These are phyloP conservation scores for Alternaria gaisen DNA, from an alignment of 2,329 filamentous ascomycete genomes.

Conservation along the genomic window DNA sequence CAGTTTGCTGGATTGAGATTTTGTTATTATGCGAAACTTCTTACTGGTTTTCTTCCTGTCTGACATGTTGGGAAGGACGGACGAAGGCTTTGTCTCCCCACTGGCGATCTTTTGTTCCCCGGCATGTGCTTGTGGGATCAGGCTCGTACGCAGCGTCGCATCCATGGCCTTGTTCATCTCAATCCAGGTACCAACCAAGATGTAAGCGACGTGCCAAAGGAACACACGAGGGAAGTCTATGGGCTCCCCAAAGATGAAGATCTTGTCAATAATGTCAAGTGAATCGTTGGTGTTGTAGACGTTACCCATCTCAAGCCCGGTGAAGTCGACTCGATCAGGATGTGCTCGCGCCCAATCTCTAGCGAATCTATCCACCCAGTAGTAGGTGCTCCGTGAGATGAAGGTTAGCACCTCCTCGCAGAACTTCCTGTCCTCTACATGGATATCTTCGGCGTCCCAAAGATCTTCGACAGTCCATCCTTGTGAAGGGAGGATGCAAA, in stretches of 20 bases:
- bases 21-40: conserved; percentile 12
- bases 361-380: conserved; percentile 30
- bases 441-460: conserved; percentile 47
- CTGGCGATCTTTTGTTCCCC: neutral
- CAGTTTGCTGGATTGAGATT: conserved; percentile 11
- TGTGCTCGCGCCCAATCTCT: conserved; percentile 33
- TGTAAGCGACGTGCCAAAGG: conserved; percentile 40
- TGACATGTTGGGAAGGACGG: neutral
- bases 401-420: conserved; percentile 39
- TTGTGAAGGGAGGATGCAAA: conserved; percentile 38
- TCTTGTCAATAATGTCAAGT: conserved; percentile 36
- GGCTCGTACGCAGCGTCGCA: neutral
- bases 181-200: conserved; percentile 33
- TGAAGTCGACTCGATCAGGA: conserved; percentile 28
- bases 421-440: conserved; percentile 40
- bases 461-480: conserved; percentile 43
- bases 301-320: conserved; percentile 24
- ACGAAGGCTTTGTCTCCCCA: neutral
- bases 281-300: conserved; percentile 30
- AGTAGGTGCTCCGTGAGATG: conserved; percentile 37
- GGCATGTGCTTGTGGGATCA: neutral
- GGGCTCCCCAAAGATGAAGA: conserved; percentile 40
- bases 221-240: conserved; percentile 35
- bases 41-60: conserved; percentile 14
- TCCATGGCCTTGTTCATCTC: conserved; percentile 7